Conservation (phyloP, 2,329 filamentous ascomycete species). For the Scedosporium dehoogii region DNA sequence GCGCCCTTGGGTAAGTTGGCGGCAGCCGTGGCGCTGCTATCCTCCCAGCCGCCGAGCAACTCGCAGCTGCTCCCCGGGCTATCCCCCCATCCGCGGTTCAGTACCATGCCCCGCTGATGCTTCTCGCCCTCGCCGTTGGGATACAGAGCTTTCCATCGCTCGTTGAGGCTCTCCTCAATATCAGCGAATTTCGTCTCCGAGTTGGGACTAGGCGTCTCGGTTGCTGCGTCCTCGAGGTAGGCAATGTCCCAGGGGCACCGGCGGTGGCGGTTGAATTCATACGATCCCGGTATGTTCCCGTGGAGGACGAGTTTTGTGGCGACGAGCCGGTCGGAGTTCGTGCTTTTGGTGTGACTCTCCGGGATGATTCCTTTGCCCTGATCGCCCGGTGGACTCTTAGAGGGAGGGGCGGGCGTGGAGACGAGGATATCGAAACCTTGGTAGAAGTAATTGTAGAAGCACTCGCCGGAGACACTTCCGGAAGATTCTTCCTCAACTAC, state of each 20-base stretch:
- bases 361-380: conserved; percentile 8
- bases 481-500: conserved; percentile 45
- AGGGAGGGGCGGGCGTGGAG: conserved; percentile 61
- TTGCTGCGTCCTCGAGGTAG: conserved; percentile 35
- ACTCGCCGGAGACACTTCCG: conserved; percentile 55
- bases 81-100: conserved; percentile 85
- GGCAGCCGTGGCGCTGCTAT: conserved; percentile 39
- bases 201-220: conserved; percentile 29
- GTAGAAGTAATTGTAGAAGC: conserved; percentile 96
- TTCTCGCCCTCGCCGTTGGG: conserved; percentile 39
- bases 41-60: conserved; percentile 77
- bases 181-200: conserved; percentile 73
- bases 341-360: conserved; percentile 25
- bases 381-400: conserved; percentile 45
- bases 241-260: conserved; percentile 77
- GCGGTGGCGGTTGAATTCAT: conserved; percentile 91
- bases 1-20: conserved; percentile 37
- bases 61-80: conserved; percentile 86
- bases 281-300: conserved; percentile 89
- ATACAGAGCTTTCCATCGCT: conserved; percentile 61
- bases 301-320: conserved; percentile 91
- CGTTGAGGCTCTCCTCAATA: conserved; percentile 58
- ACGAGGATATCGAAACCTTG: conserved; percentile 89
- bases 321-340: conserved; percentile 56
- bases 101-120: conserved; percentile 65